Evolutionary conservation across 2,329 filamentous ascomycete species (phyloP), one percentile per base, ranked within the genome.

Genomic region (Neopestalotiopsis rosae): DNA sequence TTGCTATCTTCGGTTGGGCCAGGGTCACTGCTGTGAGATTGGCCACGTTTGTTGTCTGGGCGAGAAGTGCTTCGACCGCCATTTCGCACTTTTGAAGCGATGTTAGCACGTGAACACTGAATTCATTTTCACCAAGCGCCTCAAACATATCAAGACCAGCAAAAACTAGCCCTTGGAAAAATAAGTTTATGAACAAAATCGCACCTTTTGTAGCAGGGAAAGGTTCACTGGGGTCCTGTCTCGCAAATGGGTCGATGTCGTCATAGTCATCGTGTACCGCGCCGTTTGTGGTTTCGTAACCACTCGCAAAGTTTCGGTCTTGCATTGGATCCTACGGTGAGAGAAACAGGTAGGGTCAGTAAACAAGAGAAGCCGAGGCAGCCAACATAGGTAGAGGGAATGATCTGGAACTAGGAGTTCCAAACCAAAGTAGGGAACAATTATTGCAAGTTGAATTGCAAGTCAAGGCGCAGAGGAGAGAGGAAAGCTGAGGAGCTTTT

Each of bases 1-100:
- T 93, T 91, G 40, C 90, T 92, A 70, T 89, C 86, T 70, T 92
- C 90, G 42, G 84, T 81, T 42, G 85, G 82, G 9, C 67, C 77
- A 65, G 57, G 17, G 32, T 62, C 30, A 14, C 42, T 78, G 76
- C 72, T 67, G 52, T 78, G 75, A 30, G 81, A 77, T 61, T 76
- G 75, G 40, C 75, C 68, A 34, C 75, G 77, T 64, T 77, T 79
- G 7, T 73, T 74, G 32, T 75, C 73, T 12, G 74, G 71, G 49
- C 65, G 58, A 5, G 71, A 70, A 9, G 68, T 71, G 34, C 63
- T 69, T n/a, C 71, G 69, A 28, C 73, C 74, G 42, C 69, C 74
- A 57, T 69, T 72, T 32, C 72, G 73, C 24, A 69, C 67, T 65
- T 76, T 74, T 78, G 56, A 3, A 24, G 34, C 42, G 45, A 40